Percentiles rank a stretch among this genome's conserved stretches.
These are phyloP conservation scores for Triticum monococcum DNA, from an alignment of 176 grass and related monocot species.

Conservation along the genomic window DNA sequence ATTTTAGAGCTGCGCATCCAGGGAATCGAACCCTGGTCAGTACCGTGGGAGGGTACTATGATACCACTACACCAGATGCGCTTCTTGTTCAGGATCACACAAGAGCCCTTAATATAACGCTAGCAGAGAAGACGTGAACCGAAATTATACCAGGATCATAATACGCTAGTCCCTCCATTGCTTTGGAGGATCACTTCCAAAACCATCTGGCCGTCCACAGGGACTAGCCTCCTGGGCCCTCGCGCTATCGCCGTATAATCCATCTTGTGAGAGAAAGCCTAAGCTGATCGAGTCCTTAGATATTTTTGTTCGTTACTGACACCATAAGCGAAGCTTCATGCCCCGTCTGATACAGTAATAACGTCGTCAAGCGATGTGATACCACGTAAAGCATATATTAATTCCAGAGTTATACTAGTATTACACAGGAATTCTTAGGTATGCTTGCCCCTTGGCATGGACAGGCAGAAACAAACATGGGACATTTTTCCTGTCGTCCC, in stretches of 20 bases:
- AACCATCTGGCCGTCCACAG: too few species aligned
- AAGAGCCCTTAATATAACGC: too few species aligned
- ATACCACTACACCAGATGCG: slow-evolving; percentile 97
- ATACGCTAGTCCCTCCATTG: background rate
- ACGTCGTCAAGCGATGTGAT: background rate
- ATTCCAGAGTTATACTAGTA: background rate
- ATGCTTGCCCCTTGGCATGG: background rate
- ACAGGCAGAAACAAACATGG: background rate
- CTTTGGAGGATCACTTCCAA: background rate
- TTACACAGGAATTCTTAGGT: background rate
- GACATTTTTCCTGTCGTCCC: background rate
- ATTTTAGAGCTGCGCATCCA: slow-evolving; percentile 40
- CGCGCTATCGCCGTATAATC: too few species aligned
- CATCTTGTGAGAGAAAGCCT: too few species aligned
- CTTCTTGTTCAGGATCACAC: background rate
- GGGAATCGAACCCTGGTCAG: slow-evolving; percentile 89
- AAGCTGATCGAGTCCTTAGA: too few species aligned
- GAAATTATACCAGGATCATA: too few species aligned
- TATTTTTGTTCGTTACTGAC: too few species aligned
- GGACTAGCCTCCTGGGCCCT: too few species aligned
- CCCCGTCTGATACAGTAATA: background rate
- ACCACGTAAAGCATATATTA: background rate
- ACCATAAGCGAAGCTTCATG: background rate
- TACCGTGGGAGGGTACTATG: slow-evolving; percentile 99
- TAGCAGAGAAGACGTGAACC: too few species aligned